Evolutionary conservation across 345 rosid genomes (phyloP).

Genomic region (Hypericum androsaemum): DNA sequence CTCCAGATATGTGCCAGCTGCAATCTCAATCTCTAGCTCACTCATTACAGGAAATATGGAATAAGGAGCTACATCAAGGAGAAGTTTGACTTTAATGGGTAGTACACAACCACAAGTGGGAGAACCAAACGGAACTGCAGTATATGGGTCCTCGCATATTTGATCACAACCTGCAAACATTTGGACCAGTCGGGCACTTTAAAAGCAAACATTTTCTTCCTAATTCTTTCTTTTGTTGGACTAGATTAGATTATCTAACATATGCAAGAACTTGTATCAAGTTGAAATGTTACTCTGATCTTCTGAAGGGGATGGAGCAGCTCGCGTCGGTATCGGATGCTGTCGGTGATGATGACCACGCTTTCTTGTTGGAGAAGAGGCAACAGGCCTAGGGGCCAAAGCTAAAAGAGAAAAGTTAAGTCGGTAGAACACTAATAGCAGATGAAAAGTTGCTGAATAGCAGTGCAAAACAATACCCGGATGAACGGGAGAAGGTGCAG

Average conservation of each 20-base stretch:
- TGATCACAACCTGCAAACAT: slow-evolving; percentile 75
- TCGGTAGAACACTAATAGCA: slow-evolving; percentile 16
- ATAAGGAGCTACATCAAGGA: slow-evolving; percentile 66
- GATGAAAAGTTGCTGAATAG: slow-evolving; percentile 1
- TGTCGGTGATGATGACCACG: slow-evolving; percentile 32
- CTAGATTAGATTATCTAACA: too few relatives aligned
- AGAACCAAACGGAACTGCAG: slow-evolving; percentile 80
- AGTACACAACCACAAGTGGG: slow-evolving; percentile 86
- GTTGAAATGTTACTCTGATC: slow-evolving; percentile 36
- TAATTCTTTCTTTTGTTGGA: too few relatives aligned
- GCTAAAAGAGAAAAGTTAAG: slow-evolving; percentile 25
- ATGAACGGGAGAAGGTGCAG: slow-evolving; percentile 42
- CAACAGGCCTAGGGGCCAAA: slow-evolving; percentile 28
- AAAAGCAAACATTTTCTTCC: slow-evolving; percentile 4
- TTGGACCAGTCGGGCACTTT: slow-evolving; percentile 14
- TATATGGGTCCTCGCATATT: slow-evolving; percentile 80
- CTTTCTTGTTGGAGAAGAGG: slow-evolving; percentile 30
- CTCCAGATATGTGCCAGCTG: slow-evolving; percentile 81
- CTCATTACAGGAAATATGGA: slow-evolving; percentile 78
- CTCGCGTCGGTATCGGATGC: slow-evolving; percentile 41
- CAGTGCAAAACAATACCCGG: slow-evolving; percentile 23
- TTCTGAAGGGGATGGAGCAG: slow-evolving; percentile 62
- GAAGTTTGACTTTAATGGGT: slow-evolving; percentile 93
- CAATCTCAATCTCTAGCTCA: slow-evolving; percentile 92
- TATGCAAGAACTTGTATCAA: not conserved